Base-by-base conservation (phyloP, 2,329 filamentous ascomycete genomes). In the Bisporella sp. region DNA sequence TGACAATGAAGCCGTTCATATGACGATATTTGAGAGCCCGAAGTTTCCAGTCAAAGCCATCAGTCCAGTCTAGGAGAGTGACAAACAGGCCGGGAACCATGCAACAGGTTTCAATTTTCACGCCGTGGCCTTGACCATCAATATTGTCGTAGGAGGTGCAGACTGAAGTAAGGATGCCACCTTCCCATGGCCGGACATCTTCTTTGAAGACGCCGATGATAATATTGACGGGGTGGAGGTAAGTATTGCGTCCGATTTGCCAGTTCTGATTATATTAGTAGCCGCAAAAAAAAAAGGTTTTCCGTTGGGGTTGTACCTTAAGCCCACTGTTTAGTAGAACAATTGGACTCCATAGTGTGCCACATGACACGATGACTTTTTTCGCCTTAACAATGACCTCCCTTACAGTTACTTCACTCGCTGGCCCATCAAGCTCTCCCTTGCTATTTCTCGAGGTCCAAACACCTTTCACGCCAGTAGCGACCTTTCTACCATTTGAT, bases 241-340 rank as follows among this genome's bases (percentile, higher is more conserved):
- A 76, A 4, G 96, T 78, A 60, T 96, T 88, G 6, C 76, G 78
- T 30, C 92, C 92, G 55, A 96, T 85, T 50, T 96, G 84, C 4
- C 76, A 75, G 64, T 95, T 96, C 72, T 64, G 31, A 31, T 46
- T 5, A 28, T 35, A 41, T 60, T 40, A 60, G 54, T 31, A 28
- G 21, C 21, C 21, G 21, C 21, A 21, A 29, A 5, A 39, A 5
- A 31, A 41, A 9, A 13, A 3, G 13, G 2, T 32, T 9, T 35
- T 46, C n/a, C 29, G 5, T 12, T 11, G 28, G 12, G 31, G 7
- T 52, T 54, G 47, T 32, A 82, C 81, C 64, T 78, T 84, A 46
- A 96, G 67, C 1, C 89, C 89, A 53, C 89, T 95, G 46, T 85
- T 84, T 57, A 83, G 71, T 41, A 97, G 73, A 2, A 96, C 65